A percentile compares a stretch with the other conserved stretches of the same genome.
phyloP scores from a whole-genome alignment of 1,284 basidiomycete genomes.

The Pseudozyma hubeiensis region DNA sequence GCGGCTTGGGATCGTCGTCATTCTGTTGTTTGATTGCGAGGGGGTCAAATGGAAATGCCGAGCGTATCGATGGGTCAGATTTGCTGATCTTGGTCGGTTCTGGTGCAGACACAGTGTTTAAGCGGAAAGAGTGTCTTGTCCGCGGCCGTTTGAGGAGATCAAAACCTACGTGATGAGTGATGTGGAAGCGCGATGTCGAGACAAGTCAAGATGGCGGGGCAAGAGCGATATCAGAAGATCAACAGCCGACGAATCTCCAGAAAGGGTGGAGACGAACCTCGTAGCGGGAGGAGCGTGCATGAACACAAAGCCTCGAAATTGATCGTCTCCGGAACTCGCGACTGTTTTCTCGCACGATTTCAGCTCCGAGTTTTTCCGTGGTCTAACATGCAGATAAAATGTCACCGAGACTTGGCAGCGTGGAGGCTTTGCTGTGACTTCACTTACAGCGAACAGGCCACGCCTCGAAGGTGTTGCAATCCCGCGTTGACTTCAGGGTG shows the following conservation, averaged over 20 bases:
- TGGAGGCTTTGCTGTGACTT: no score
- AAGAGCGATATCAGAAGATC: conserved; percentile 1
- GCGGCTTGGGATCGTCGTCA: conserved; percentile 91
- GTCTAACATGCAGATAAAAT: neutral
- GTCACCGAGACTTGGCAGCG: no score
- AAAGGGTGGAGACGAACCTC: conserved; percentile 27
- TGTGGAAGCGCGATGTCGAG: conserved; percentile 19
- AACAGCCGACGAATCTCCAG: neutral
- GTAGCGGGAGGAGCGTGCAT: conserved; percentile 17
- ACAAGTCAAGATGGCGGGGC: conserved; percentile 4
- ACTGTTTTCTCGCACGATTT: conserved; percentile 36
- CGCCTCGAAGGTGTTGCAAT: neutral
- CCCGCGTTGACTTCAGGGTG: neutral
- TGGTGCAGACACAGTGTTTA: no score
- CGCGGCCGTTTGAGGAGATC: neutral
- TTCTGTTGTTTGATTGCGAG: conserved; percentile 60
- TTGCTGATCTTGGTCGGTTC: neutral
- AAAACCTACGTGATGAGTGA: conserved; percentile 29
- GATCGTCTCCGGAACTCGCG: conserved; percentile 17
- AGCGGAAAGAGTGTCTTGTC: neutral
- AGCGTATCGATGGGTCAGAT: neutral
- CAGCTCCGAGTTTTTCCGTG: neutral
- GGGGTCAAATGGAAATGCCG: neutral
- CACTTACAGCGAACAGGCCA: no score
- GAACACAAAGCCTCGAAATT: conserved; percentile 5